phyloP scores from a whole-genome alignment of 1,284 basidiomycete genomes.

The Naganishia sp. region DNA sequence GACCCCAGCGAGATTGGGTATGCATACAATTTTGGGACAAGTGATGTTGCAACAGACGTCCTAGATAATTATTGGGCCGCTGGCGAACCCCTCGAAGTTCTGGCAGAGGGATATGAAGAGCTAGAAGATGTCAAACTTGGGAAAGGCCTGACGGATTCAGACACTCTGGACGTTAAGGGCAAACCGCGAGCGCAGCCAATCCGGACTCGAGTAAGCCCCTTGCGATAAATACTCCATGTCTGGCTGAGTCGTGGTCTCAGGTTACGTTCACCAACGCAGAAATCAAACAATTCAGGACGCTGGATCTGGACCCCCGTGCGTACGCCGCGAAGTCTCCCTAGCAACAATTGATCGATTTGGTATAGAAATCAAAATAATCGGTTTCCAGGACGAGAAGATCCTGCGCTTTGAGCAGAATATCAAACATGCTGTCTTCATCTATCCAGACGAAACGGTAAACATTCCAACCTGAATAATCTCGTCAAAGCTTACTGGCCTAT shows the following conservation, averaged over 20 bases:
- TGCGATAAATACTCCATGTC: background rate
- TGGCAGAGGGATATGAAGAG: constrained; percentile 25
- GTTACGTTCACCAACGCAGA: constrained; percentile 85
- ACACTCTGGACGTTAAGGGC: constrained; percentile 14
- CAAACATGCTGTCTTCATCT: constrained; percentile 88
- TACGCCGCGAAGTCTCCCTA: constrained; percentile 13
- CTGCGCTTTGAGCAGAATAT: constrained; percentile 83
- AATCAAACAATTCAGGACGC: constrained; percentile 72
- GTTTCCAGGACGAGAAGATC: constrained; percentile 77
- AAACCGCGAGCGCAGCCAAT: constrained; percentile 37
- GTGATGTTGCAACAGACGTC: constrained; percentile 40
- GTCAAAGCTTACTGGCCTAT: constrained; percentile 6
- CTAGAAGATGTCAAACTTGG: constrained; percentile 20
- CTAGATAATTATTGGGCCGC: constrained; percentile 37
- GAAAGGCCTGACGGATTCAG: background rate
- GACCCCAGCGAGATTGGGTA: constrained; percentile 45
- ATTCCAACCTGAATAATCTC: background rate
- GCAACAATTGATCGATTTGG: background rate
- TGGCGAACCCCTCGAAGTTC: constrained; percentile 31
- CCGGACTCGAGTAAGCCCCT: constrained; percentile 53
- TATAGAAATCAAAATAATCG: constrained; percentile 79
- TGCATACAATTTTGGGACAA: constrained; percentile 51
- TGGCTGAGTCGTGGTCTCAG: constrained; percentile 52
- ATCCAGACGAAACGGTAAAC: constrained; percentile 82
- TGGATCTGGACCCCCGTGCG: constrained; percentile 73